phyloP scores from a whole-genome alignment of 495 filamentous ascomycete species.

The Rhypophila decipiens region DNA sequence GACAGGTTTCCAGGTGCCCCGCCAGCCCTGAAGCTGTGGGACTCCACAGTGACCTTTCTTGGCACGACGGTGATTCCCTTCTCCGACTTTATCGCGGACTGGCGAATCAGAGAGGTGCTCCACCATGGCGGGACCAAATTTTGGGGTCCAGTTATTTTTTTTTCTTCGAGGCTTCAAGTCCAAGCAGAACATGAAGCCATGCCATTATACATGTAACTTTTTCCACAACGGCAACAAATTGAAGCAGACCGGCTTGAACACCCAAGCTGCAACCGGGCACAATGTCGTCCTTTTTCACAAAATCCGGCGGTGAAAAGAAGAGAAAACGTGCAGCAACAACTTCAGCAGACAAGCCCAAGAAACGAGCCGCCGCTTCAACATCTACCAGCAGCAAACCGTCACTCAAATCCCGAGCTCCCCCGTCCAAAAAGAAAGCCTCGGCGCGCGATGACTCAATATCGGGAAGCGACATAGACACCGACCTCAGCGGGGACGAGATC shows the following conservation, averaged over 20 bases:
- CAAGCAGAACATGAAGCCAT: no score
- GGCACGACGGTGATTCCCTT: constrained; percentile 1
- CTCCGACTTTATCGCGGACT: constrained; percentile 3
- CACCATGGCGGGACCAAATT: constrained; percentile 10
- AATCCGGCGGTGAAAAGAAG: constrained; percentile 72
- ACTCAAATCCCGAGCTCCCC: constrained; percentile 34
- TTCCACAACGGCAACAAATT: constrained; percentile 4
- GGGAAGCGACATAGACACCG: constrained; percentile 66
- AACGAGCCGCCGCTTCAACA: constrained; percentile 33
- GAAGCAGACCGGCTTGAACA: constrained; percentile 11
- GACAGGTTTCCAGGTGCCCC: neutral
- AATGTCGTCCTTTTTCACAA: constrained; percentile 89
- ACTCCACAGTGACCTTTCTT: no score
- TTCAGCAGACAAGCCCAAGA: constrained; percentile 38
- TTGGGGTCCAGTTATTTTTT: constrained; percentile 9
- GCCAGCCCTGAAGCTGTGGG: no score
- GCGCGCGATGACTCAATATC: constrained; percentile 74
- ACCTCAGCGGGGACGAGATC: constrained; percentile 21
- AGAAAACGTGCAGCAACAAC: constrained; percentile 52
- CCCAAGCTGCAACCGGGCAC: no score
- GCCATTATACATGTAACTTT: no score
- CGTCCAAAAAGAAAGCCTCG: constrained; percentile 44
- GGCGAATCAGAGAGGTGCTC: constrained; percentile 16
- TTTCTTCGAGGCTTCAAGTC: constrained; percentile 3
- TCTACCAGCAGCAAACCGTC: constrained; percentile 31